A percentile compares a stretch with the other conserved stretches of the same genome.
Conservation (phyloP, 2,329 filamentous ascomycete species). For the Cordyceps cicadae region DNA sequence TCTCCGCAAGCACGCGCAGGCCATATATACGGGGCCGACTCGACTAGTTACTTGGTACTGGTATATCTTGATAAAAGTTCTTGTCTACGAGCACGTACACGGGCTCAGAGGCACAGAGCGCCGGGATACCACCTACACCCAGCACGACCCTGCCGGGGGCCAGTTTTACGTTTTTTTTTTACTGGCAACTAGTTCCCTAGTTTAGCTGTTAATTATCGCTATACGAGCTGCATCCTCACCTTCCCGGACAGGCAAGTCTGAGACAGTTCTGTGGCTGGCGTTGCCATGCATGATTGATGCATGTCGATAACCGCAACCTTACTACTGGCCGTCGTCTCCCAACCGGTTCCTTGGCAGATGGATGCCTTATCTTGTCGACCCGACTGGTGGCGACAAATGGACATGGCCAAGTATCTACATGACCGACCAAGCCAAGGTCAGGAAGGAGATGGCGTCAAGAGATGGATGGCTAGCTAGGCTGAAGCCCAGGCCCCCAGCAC, state of each 20-base stretch:
- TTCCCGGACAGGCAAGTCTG: slow-evolving; percentile 3
- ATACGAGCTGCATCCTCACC: neutral
- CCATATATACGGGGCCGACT: too few relatives aligned
- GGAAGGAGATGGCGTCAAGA: too few relatives aligned
- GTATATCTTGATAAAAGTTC: too few relatives aligned
- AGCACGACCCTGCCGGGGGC: neutral
- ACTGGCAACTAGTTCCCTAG: too few relatives aligned
- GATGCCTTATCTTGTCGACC: too few relatives aligned
- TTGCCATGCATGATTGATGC: neutral
- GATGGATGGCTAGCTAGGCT: too few relatives aligned
- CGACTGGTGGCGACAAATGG: too few relatives aligned
- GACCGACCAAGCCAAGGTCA: too few relatives aligned
- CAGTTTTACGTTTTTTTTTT: neutral
- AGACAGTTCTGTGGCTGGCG: neutral
- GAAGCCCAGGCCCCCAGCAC: too few relatives aligned
- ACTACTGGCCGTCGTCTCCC: neutral
- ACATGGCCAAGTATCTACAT: too few relatives aligned
- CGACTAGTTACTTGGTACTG: too few relatives aligned
- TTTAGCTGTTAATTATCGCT: neutral
- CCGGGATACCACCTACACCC: neutral
- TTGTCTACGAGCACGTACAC: neutral
- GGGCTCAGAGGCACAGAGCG: neutral
- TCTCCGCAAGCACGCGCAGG: too few relatives aligned
- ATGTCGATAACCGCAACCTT: neutral
- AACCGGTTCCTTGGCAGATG: neutral